These are phyloP conservation scores for Lachancea waltii DNA, from an alignment of 805 yeast species.

Conservation along the genomic window DNA sequence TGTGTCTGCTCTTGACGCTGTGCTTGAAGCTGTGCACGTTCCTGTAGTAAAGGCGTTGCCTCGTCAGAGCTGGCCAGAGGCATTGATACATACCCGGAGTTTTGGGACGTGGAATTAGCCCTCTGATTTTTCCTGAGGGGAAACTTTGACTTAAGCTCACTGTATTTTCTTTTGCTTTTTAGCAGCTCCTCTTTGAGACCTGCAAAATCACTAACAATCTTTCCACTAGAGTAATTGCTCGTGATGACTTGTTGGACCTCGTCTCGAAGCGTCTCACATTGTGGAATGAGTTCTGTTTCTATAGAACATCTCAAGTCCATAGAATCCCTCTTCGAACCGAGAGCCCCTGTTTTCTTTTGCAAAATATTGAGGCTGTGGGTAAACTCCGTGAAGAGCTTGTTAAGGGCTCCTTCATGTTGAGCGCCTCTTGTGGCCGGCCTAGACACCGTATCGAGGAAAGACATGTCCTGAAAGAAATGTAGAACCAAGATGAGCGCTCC, in stretches of 20 bases:
- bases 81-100: slow-evolving; percentile 20
- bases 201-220: slow-evolving; percentile 51
- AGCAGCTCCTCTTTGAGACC: slow-evolving; percentile 44
- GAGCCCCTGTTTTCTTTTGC: slow-evolving; percentile 11
- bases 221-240: slow-evolving; percentile 15
- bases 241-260: slow-evolving; percentile 12
- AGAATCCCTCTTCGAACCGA: slow-evolving; percentile 34
- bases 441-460: slow-evolving; percentile 5
- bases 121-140: slow-evolving; percentile 7
- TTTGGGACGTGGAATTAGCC: slow-evolving; percentile 12
- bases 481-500: not conserved
- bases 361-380: slow-evolving; percentile 4
- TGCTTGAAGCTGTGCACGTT: slow-evolving; percentile 26
- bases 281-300: slow-evolving; percentile 21
- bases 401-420: slow-evolving; percentile 1
- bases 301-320: slow-evolving; percentile 29
- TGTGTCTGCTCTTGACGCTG: slow-evolving; percentile 32
- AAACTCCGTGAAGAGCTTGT: slow-evolving; percentile 3
- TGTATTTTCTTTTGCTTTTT: slow-evolving; percentile 39
- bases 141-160: slow-evolving; percentile 36
- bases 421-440: not conserved
- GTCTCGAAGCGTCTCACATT: slow-evolving; percentile 16
- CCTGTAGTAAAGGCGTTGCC: slow-evolving; percentile 40
- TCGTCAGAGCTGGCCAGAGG: slow-evolving; percentile 16
- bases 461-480: not conserved